Percentiles rank a stretch among this genome's conserved stretches.
Conservation (phyloP, 2,329 filamentous ascomycete species). For the Golovinomyces cichoracearum region DNA sequence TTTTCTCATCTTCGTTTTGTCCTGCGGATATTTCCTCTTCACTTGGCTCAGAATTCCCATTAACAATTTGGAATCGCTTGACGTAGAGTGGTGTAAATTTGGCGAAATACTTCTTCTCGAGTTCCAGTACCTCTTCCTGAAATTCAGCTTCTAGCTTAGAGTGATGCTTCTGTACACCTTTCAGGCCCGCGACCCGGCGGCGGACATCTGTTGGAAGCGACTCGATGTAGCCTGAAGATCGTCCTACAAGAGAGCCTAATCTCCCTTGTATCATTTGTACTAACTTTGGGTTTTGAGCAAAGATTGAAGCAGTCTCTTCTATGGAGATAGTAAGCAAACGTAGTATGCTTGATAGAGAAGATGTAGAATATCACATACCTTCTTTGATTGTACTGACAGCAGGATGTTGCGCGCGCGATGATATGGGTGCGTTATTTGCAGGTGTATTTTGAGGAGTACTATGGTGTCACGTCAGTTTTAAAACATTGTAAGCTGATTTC, state of each 20-base stretch:
- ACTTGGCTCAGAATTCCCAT: slow-evolving; percentile 62
- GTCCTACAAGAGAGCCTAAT: slow-evolving; percentile 74
- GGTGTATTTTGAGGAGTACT: slow-evolving; percentile 98
- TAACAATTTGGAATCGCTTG: slow-evolving; percentile 80
- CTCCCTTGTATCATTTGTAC: slow-evolving; percentile 96
- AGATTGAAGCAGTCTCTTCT: slow-evolving; percentile 77
- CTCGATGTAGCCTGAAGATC: slow-evolving; percentile 94
- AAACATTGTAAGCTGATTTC: neutral
- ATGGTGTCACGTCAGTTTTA: slow-evolving; percentile 7
- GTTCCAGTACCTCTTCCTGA: slow-evolving; percentile 88
- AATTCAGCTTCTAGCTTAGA: slow-evolving; percentile 95
- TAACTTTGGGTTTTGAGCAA: slow-evolving; percentile 82
- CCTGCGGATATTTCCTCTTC: slow-evolving; percentile 69
- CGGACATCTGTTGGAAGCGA: slow-evolving; percentile 72
- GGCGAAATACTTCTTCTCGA: slow-evolving; percentile 98
- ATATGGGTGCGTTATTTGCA: slow-evolving; percentile 83
- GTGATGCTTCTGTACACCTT: slow-evolving; percentile 96
- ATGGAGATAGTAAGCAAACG: no score
- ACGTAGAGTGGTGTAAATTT: slow-evolving; percentile 96
- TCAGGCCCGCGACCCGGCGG: slow-evolving; percentile 78
- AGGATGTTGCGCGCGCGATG: slow-evolving; percentile 87
- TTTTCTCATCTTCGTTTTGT: slow-evolving; percentile 44
- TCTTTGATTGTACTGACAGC: slow-evolving; percentile 89
- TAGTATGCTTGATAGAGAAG: slow-evolving; percentile 11
- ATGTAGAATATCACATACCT: slow-evolving; percentile 33